A percentile compares a stretch with the other conserved stretches of the same genome.
Conservation (phyloP, 73 alveolate species). For the Uronychia setigera region DNA sequence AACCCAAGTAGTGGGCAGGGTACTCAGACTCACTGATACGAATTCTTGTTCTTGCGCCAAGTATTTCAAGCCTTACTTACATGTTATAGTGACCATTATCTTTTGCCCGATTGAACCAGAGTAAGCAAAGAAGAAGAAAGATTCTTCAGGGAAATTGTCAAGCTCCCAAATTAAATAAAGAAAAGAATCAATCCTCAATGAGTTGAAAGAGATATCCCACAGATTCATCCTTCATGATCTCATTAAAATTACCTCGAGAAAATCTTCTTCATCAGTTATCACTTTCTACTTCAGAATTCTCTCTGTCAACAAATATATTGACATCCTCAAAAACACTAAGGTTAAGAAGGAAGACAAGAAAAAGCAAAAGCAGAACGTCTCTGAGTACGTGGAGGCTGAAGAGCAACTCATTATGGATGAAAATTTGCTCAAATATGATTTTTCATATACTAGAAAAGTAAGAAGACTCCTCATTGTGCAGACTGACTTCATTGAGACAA, state of each 20-base stretch:
- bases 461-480: background rate
- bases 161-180: background rate
- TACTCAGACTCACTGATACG: too few relatives aligned
- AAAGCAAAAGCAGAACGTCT: too few relatives aligned
- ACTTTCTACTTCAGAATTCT: slow-evolving; percentile 56
- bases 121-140: too few relatives aligned
- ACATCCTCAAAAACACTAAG: background rate
- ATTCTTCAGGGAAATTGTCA: too few relatives aligned
- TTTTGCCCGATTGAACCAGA: background rate
- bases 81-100: background rate
- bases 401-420: background rate
- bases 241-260: slow-evolving; percentile 55
- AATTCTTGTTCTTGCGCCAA: background rate
- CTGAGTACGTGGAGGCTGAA: too few relatives aligned
- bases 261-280: slow-evolving; percentile 35
- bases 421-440: slow-evolving; percentile 8
- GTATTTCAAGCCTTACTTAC: background rate
- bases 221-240: slow-evolving; percentile 46
- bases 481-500: slow-evolving; percentile 14
- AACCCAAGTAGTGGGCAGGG: too few relatives aligned
- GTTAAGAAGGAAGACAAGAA: too few relatives aligned
- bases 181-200: background rate
- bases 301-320: slow-evolving; percentile 5
- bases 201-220: background rate
- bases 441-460: slow-evolving; percentile 46